Conservation (phyloP, 2,329 filamentous ascomycete species). For the Bertia moriformis region DNA sequence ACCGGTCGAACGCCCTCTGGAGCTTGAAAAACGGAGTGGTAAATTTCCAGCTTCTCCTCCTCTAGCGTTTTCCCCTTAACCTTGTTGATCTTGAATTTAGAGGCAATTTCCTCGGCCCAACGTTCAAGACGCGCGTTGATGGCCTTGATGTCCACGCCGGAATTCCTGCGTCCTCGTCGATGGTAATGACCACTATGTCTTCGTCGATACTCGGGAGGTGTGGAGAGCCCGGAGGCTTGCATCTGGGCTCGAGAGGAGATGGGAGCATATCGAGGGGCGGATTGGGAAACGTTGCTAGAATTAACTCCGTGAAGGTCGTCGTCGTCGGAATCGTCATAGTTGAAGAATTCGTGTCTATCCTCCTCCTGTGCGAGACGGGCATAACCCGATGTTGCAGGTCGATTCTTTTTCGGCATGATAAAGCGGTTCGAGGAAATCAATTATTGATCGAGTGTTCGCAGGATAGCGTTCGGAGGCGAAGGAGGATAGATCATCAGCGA, state of each 20-base stretch:
- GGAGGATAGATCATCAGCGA: too few relatives aligned
- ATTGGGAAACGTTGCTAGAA: constrained; percentile 35
- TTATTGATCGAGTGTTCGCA: too few relatives aligned
- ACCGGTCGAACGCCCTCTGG: constrained; percentile 75
- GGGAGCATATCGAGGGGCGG: constrained; percentile 48
- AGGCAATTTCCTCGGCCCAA: constrained; percentile 96
- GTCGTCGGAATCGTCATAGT: constrained; percentile 50
- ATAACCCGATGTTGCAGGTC: constrained; percentile 68
- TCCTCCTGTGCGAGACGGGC: constrained; percentile 74
- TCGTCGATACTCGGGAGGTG: constrained; percentile 23
- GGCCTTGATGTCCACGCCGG: constrained; percentile 90
- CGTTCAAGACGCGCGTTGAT: constrained; percentile 90
- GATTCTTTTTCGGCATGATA: constrained; percentile 49
- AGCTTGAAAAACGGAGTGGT: constrained; percentile 90
- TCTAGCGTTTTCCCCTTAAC: constrained; percentile 57
- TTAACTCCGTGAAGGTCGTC: constrained; percentile 39
- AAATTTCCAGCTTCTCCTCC: constrained; percentile 83
- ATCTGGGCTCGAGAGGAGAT: constrained; percentile 45
- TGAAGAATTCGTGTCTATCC: constrained; percentile 27
- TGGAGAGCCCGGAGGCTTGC: constrained; percentile 41
- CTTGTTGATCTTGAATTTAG: constrained; percentile 80
- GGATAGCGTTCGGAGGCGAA: too few relatives aligned
- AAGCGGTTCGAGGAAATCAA: too few relatives aligned
- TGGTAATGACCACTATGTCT: constrained; percentile 16
- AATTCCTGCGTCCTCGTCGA: constrained; percentile 39